Evolutionary conservation across 2,329 filamentous ascomycete species (phyloP).

Genomic region (Xylaria sp.): DNA sequence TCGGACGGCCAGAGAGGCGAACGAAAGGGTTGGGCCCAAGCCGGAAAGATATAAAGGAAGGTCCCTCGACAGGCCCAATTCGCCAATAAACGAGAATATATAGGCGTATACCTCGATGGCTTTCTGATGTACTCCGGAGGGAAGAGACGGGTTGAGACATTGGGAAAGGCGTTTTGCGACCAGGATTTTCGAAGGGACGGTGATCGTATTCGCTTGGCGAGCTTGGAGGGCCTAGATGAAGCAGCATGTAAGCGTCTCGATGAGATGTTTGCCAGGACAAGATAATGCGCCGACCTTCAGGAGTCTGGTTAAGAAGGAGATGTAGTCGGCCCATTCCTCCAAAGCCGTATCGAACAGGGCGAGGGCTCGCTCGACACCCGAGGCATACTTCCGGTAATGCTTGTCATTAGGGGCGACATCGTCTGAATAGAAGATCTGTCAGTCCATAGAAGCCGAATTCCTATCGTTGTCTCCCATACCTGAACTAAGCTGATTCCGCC

Average conservation of each 20-base stretch:
- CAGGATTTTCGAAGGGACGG: conserved; percentile 74
- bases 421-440: conserved; percentile 37
- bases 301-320: conserved; percentile 87
- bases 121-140: conserved; percentile 96
- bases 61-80: conserved; percentile 72
- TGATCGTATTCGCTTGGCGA: conserved; percentile 63
- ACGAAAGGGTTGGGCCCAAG: conserved; percentile 81
- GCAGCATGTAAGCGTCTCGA: conserved; percentile 24
- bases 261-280: conserved; percentile 3
- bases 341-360: conserved; percentile 86
- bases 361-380: conserved; percentile 79
- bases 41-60: conserved; percentile 86
- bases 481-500: conserved; percentile 70
- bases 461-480: conserved; percentile 48
- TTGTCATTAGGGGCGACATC: conserved; percentile 56
- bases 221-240: conserved; percentile 74
- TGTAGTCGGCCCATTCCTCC: conserved; percentile 99
- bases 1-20: conserved; percentile 87
- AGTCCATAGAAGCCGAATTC: conserved; percentile 11
- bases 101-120: conserved; percentile 88
- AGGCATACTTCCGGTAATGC: conserved; percentile 80
- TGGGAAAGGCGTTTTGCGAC: conserved; percentile 90
- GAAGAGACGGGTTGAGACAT: conserved; percentile 87
- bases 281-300: conserved; percentile 60
- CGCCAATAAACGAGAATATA: conserved; percentile 80